Conservation (phyloP, 2,329 filamentous ascomycete genomes). For the Cercospora sp. region DNA sequence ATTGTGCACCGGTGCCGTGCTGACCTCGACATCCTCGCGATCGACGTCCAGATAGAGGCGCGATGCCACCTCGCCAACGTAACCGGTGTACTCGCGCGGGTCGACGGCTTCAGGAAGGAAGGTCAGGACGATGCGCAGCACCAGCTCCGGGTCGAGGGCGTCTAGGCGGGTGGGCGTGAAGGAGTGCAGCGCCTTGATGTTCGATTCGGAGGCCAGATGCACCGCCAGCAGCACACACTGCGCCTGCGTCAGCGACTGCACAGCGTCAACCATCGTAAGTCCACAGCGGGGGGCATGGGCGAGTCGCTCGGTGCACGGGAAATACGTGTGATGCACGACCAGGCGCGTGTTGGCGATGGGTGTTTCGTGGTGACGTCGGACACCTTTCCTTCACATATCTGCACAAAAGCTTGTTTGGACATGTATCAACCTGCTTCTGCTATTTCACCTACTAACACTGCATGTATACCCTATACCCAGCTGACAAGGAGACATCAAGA, state of each 20-base stretch:
- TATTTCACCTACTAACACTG: neutral
- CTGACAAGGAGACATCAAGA: neutral
- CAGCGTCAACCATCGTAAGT: conserved; percentile 19
- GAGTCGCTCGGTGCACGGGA: neutral
- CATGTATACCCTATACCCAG: neutral
- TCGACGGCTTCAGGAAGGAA: conserved; percentile 72
- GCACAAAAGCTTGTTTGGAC: neutral
- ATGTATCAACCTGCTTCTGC: neutral
- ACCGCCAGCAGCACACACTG: conserved; percentile 73
- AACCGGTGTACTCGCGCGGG: conserved; percentile 61
- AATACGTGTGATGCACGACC: neutral
- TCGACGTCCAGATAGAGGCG: conserved; percentile 47
- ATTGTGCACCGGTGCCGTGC: conserved; percentile 57
- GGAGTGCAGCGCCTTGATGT: conserved; percentile 61
- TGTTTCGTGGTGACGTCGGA: neutral
- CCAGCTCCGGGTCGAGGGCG: conserved; percentile 62
- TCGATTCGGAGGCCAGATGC: conserved; percentile 65
- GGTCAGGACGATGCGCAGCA: conserved; percentile 72
- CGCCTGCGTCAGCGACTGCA: conserved; percentile 57
- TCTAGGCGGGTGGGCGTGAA: conserved; percentile 59
- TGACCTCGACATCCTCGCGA: conserved; percentile 50
- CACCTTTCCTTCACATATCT: neutral
- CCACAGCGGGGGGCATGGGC: neutral
- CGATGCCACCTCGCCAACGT: conserved; percentile 60
- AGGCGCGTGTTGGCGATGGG: neutral